Evolutionary conservation across 257 asterid genomes (phyloP).

Genomic region (Lantana camara): DNA sequence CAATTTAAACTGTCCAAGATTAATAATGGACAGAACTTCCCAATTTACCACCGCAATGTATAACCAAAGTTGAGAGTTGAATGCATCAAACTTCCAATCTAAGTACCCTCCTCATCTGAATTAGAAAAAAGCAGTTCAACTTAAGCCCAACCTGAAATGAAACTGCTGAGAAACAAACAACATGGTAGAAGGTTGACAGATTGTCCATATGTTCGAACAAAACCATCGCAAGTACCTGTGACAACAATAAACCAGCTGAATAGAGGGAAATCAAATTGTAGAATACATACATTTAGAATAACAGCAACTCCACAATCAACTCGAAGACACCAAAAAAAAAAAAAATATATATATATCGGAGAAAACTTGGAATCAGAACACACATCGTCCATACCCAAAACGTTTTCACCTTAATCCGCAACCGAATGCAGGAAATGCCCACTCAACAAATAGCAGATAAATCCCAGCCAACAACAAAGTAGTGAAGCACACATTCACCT

Average conservation of each 20-base stretch:
- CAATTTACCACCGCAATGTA: constrained; percentile 14
- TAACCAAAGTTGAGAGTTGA: not conserved
- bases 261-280: constrained; percentile 2
- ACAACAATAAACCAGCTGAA: constrained; percentile 23
- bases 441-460: constrained; percentile 29
- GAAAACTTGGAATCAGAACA: not conserved
- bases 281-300: not conserved
- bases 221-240: constrained; percentile 22
- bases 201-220: constrained; percentile 18
- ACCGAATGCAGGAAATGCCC: constrained; percentile 23
- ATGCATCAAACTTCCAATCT: constrained; percentile 21
- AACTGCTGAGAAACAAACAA: constrained; percentile 10
- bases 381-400: constrained; percentile 7
- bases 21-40: not conserved
- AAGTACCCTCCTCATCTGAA: constrained; percentile 2
- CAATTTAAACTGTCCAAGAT: not conserved
- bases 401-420: constrained; percentile 4
- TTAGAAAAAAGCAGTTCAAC: constrained; percentile 11
- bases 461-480: constrained; percentile 24
- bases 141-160: constrained; percentile 13
- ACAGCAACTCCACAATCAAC: constrained; percentile 18
- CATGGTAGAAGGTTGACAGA: constrained; percentile 10
- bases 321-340: constrained; percentile 1
- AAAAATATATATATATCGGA: not conserved
- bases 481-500: constrained; percentile 29